A percentile compares a stretch with the other conserved stretches of the same genome.
Conservation (phyloP, 148 eudicot species). For the Vaccinium corymbosum region DNA sequence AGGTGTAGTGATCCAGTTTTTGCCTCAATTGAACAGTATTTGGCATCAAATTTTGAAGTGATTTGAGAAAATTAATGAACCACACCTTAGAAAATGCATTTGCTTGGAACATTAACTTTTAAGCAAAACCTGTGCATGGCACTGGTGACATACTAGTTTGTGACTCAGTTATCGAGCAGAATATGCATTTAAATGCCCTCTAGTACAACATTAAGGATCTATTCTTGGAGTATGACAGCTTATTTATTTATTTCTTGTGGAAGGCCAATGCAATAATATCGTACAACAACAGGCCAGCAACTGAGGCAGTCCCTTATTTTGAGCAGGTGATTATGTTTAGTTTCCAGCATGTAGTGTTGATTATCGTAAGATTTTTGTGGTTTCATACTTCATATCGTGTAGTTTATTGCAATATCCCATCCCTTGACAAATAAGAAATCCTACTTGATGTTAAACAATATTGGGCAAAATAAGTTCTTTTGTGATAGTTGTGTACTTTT, state of each 20-base stretch:
- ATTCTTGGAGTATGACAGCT: constrained; percentile 26
- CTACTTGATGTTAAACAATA: too few species aligned
- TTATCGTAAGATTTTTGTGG: neutral
- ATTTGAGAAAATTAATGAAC: neutral
- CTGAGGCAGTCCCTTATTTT: constrained; percentile 97
- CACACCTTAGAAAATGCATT: neutral
- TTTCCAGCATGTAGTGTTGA: neutral
- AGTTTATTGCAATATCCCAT: too few species aligned
- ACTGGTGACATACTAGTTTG: neutral
- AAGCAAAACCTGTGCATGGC: neutral
- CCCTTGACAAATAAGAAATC: too few species aligned
- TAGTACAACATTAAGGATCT: constrained; percentile 18
- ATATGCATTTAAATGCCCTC: neutral
- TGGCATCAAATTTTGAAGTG: neutral
- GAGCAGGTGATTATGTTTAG: constrained; percentile 67
- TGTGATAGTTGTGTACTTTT: too few species aligned
- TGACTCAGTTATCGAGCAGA: constrained; percentile 3
- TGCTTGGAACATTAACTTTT: neutral
- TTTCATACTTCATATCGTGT: neutral
- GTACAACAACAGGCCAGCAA: constrained; percentile 94
- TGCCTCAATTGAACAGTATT: neutral
- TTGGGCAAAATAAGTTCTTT: too few species aligned
- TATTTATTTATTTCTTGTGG: constrained; percentile 35
- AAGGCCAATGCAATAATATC: constrained; percentile 96
- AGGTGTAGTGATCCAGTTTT: neutral